Conservation (phyloP, 495 filamentous ascomycete species). For the Neurospora terricola region DNA sequence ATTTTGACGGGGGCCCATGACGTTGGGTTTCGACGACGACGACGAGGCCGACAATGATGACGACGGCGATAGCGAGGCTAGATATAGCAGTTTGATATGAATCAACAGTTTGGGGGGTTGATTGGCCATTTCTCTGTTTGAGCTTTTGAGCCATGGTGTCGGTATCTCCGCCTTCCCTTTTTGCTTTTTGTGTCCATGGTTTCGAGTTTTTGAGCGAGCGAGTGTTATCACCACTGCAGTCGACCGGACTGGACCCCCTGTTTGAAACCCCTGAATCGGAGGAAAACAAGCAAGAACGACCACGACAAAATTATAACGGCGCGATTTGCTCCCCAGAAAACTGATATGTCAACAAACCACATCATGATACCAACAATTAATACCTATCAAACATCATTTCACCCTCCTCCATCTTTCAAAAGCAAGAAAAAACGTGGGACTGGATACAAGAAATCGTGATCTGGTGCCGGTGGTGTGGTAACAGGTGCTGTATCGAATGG, state of each 20-base stretch:
- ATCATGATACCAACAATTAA: background rate
- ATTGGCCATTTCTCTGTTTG: background rate
- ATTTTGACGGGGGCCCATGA: background rate
- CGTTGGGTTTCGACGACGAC: background rate
- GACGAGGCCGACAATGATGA: background rate
- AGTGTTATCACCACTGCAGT: background rate
- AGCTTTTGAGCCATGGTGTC: background rate
- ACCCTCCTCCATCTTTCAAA: background rate
- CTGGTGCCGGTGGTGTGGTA: background rate
- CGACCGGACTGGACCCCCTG: background rate
- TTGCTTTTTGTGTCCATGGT: background rate
- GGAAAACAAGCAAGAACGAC: background rate
- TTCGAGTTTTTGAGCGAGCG: background rate
- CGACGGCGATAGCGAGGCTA: background rate
- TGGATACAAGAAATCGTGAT: background rate
- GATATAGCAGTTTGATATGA: background rate
- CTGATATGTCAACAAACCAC: background rate
- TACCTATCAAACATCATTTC: background rate
- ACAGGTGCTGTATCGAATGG: background rate
- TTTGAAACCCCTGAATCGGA: background rate
- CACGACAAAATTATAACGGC: background rate
- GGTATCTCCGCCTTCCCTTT: background rate
- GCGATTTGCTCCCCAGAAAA: background rate
- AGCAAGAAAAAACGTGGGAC: background rate
- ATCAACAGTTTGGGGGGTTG: background rate